Evolutionary conservation across 163 green algal species (phyloP).

Genomic region (Scenedesmus sp.): DNA sequence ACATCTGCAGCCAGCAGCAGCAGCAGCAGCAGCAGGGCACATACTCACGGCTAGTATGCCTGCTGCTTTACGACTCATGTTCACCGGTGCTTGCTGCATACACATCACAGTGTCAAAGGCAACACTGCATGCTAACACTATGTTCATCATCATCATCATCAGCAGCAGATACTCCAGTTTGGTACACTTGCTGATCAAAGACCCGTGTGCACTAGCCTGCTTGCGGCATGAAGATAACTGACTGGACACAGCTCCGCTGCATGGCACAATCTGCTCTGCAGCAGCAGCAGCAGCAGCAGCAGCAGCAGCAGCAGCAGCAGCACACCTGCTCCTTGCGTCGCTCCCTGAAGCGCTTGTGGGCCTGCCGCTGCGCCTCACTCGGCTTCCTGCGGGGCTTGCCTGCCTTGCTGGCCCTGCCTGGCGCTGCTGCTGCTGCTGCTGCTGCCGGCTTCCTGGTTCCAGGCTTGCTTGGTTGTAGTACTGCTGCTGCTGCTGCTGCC

Average conservation of each 20-base stretch:
- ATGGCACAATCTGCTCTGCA: background rate
- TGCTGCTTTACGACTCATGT: no score
- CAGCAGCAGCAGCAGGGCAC: background rate
- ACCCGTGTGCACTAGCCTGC: no score
- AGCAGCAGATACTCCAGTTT: background rate
- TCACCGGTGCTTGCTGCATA: no score
- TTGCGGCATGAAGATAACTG: no score
- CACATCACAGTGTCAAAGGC: no score
- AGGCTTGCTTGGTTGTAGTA: background rate
- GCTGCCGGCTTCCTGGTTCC: background rate
- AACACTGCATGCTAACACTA: no score
- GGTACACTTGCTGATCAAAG: no score
- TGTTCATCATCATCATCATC: background rate
- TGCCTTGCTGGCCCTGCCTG: background rate
- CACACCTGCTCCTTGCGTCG: conserved; percentile 35
- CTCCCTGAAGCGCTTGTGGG: conserved; percentile 38
- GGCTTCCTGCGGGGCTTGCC: conserved; percentile 1
- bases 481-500: background rate
- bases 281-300: background rate
- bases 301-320: background rate
- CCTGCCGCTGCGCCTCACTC: conserved; percentile 19
- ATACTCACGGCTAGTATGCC: no score
- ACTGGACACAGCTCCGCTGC: no score
- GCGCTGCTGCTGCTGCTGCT: background rate
- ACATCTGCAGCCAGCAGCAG: conserved; percentile 17